Evolutionary conservation across 23 red algal genomes (phyloP).

Genomic region (Cyanidium caldarium): DNA sequence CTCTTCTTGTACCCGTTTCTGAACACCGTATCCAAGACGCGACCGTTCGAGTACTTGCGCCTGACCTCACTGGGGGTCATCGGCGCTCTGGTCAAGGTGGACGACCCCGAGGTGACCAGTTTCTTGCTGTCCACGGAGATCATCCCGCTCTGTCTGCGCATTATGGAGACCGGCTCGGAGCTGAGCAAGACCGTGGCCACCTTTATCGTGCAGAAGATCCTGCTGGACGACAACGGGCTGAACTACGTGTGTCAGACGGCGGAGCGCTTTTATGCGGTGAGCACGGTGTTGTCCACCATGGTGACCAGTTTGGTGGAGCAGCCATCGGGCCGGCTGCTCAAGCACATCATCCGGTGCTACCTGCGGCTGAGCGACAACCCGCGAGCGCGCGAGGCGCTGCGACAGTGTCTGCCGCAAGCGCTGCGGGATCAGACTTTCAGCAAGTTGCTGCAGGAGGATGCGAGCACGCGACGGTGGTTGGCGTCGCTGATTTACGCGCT

Average conservation of each 20-base stretch:
- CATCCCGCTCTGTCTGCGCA: constrained; percentile 84
- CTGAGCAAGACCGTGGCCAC: constrained; percentile 98
- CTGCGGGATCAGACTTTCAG: constrained; percentile 67
- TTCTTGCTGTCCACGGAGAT: constrained; percentile 95
- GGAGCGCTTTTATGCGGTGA: constrained; percentile 93
- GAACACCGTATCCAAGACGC: constrained; percentile 93
- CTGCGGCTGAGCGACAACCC: constrained; percentile 85
- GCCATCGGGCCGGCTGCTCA: constrained; percentile 71
- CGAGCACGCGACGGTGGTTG: constrained; percentile 77
- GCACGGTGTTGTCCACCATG: constrained; percentile 87
- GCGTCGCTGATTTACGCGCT: constrained; percentile 59
- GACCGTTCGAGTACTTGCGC: constrained; percentile 97
- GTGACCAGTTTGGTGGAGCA: constrained; percentile 61
- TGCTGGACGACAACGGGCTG: constrained; percentile 89
- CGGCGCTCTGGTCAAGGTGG: constrained; percentile 94
- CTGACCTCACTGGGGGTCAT: constrained; percentile 98
- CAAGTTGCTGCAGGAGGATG: constrained; percentile 61
- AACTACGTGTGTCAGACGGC: constrained; percentile 93
- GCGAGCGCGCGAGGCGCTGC: constrained; percentile 75
- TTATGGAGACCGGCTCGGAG: constrained; percentile 99
- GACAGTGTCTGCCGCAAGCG: constrained; percentile 65
- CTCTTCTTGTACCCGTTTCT: constrained; percentile 98
- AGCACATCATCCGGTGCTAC: constrained; percentile 97
- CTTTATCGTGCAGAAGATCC: constrained; percentile 97
- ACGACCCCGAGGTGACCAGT: constrained; percentile 93